Evolutionary conservation across 495 filamentous ascomycete genomes (phyloP), one percentile per base, ranked within the genome.

Genomic region (Penicillium bovifimosum): DNA sequence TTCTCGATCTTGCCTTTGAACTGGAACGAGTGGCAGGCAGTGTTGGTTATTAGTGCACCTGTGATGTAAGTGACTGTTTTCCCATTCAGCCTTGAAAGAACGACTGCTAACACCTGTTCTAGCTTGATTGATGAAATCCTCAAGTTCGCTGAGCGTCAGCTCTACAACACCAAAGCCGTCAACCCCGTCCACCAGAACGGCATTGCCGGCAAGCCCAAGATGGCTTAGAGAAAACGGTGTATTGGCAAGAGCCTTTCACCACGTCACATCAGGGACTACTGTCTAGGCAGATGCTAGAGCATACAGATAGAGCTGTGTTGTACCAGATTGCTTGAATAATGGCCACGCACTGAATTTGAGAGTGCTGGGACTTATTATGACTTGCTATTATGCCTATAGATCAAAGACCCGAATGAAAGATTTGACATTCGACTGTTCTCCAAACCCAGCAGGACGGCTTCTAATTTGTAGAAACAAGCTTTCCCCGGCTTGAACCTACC

Each of bases 1-100:
- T 99, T 99, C 75, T 86, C 87, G 6, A 96, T 99, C 58, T 68
- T 95, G 52, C 95, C 95, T 27, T 69, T 99, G 63, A 82, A 95
- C 67, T 84, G 79, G 86, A 79, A 72, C 13, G 95, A 99, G 70
- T 99, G 95, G 95, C 79, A 91, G 70, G 92, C 92, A 4, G 95
- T 99, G 41, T 54, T 96, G 50, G 71, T 79, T 24, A 96, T 97
- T 63, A 95, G 90, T 70, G 80, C 84, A 35, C 95, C 95, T 39
- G 92, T 99, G 38, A 88, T 99, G 87, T 95, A 80, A 87, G 90
- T 80, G 53, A 36, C 40, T 38, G 39, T 18, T 33, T 40, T n/a
- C n/a, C 29, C 52, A 3, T 0, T 24, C 13, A 14, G 8, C 20
- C 20, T 13, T 20, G 31, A 44, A 28, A 6, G n/a, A 50, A 26